Conservation (phyloP, 495 filamentous ascomycete species). For the Stereocaulon alpinum region DNA sequence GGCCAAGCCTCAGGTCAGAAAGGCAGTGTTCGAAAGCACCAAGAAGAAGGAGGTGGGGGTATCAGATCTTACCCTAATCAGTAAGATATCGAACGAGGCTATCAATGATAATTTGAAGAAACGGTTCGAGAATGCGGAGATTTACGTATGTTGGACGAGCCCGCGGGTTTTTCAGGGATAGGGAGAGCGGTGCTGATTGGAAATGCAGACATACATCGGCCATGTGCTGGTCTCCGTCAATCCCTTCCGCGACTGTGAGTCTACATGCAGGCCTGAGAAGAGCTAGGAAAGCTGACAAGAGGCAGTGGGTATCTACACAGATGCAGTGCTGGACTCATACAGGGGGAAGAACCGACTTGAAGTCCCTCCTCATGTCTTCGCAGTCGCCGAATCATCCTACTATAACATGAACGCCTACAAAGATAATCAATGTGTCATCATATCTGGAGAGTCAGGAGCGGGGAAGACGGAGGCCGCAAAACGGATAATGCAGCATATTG, state of each 20-base stretch:
- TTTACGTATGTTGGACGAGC: slow-evolving; percentile 58
- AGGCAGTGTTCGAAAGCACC: slow-evolving; percentile 85
- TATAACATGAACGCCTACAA: slow-evolving; percentile 99
- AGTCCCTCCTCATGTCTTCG: slow-evolving; percentile 93
- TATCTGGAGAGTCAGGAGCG: slow-evolving; percentile 95
- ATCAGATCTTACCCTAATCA: slow-evolving; percentile 92
- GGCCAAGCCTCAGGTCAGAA: slow-evolving; percentile 68
- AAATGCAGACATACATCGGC: slow-evolving; percentile 83
- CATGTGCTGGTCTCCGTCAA: slow-evolving; percentile 99
- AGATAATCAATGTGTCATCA: slow-evolving; percentile 99
- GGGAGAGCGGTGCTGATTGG: slow-evolving; percentile 25
- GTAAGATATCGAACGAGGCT: slow-evolving; percentile 96
- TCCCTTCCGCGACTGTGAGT: slow-evolving; percentile 83
- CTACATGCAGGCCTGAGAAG: not conserved
- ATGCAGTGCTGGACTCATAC: slow-evolving; percentile 81
- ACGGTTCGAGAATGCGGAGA: slow-evolving; percentile 90
- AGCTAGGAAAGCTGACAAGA: slow-evolving; percentile 15
- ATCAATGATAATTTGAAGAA: slow-evolving; percentile 99
- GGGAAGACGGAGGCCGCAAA: slow-evolving; percentile 99
- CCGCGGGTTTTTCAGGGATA: not conserved
- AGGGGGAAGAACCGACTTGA: slow-evolving; percentile 94
- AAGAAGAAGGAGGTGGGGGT: slow-evolving; percentile 99
- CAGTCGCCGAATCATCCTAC: slow-evolving; percentile 90
- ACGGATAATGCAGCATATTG: slow-evolving; percentile 99
- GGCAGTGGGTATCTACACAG: slow-evolving; percentile 92